These are phyloP conservation scores for Pseudocercospora fuligena DNA, from an alignment of 2,329 filamentous ascomycete species.

Conservation along the genomic window DNA sequence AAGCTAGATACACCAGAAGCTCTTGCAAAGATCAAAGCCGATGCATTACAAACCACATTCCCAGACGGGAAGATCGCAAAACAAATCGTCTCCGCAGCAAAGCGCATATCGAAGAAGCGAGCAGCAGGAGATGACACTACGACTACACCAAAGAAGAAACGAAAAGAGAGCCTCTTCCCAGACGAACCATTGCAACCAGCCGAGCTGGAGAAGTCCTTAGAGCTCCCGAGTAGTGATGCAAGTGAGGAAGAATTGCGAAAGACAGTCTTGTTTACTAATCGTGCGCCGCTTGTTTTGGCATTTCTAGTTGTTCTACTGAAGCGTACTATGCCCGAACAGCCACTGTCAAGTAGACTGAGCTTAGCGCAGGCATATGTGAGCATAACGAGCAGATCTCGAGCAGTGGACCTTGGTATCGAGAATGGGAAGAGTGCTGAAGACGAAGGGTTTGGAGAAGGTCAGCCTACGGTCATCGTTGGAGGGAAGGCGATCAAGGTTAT, in stretches of 20 bases:
- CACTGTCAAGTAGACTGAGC: conserved; percentile 80
- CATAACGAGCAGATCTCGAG: conserved; percentile 77
- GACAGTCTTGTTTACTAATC: conserved; percentile 71
- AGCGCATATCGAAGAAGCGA: conserved; percentile 62
- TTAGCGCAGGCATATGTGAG: conserved; percentile 84
- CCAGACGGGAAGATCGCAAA: conserved; percentile 61
- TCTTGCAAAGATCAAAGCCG: conserved; percentile 55
- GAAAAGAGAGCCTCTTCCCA: conserved; percentile 35
- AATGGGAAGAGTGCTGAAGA: conserved; percentile 68
- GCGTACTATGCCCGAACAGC: conserved; percentile 84
- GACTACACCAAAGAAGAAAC: conserved; percentile 45
- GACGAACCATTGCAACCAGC: conserved; percentile 49
- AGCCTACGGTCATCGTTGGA: conserved; percentile 74
- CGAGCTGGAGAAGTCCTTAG: conserved; percentile 67
- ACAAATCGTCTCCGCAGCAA: conserved; percentile 62
- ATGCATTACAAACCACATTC: conserved; percentile 50
- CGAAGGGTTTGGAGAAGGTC: conserved; percentile 74
- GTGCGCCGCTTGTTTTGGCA: conserved; percentile 80
- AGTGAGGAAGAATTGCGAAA: conserved; percentile 65
- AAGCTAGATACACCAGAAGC: conserved; percentile 52
- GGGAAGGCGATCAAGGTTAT: conserved; percentile 75
- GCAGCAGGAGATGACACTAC: conserved; percentile 42
- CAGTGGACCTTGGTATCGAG: conserved; percentile 74
- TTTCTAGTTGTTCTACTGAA: conserved; percentile 76
- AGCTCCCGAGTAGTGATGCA: conserved; percentile 59